A percentile compares a stretch with the other conserved stretches of the same genome.
phyloP scores from a whole-genome alignment of 495 filamentous ascomycete genomes.

The Cercophora samala region DNA sequence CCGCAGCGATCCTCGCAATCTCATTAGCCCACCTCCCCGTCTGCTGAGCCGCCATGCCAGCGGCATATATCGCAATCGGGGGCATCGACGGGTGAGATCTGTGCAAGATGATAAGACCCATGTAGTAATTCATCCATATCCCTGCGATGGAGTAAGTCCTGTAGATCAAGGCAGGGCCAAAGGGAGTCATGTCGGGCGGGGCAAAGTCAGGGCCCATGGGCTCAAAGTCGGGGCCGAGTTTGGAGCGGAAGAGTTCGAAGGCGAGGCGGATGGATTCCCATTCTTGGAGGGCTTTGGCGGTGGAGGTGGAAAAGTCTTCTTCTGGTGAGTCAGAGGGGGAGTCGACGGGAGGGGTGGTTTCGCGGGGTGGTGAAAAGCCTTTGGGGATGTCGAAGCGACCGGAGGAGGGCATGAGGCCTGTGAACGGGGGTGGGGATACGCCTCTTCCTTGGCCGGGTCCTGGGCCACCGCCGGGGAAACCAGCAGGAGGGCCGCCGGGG shows the following conservation, averaged over 20 bases:
- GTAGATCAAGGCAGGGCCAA: slow-evolving; percentile 78
- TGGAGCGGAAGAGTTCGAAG: slow-evolving; percentile 60
- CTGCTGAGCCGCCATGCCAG: slow-evolving; percentile 63
- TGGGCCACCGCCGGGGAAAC: slow-evolving; percentile 1
- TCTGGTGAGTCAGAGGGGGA: slow-evolving; percentile 21
- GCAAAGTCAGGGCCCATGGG: slow-evolving; percentile 73
- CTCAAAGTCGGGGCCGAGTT: slow-evolving; percentile 72
- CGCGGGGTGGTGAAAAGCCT: slow-evolving; percentile 52
- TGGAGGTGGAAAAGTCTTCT: slow-evolving; percentile 57
- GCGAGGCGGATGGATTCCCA: slow-evolving; percentile 74
- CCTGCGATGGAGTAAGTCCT: slow-evolving; percentile 81
- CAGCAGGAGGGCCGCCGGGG: slow-evolving; percentile 7
- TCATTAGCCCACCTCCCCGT: slow-evolving; percentile 68
- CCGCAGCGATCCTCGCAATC: slow-evolving; percentile 78
- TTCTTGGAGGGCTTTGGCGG: slow-evolving; percentile 67
- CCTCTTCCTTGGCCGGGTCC: slow-evolving; percentile 33
- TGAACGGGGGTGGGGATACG: slow-evolving; percentile 45
- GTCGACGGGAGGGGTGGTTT: slow-evolving; percentile 35
- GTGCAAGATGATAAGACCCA: slow-evolving; percentile 71
- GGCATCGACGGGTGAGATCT: slow-evolving; percentile 86
- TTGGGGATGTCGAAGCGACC: slow-evolving; percentile 51
- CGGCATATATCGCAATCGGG: slow-evolving; percentile 82
- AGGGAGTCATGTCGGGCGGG: slow-evolving; percentile 58
- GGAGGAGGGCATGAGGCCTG: slow-evolving; percentile 62
- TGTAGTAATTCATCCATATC: slow-evolving; percentile 81